A percentile compares a stretch with the other conserved stretches of the same genome.
These are phyloP conservation scores for Pseudozyma pruni DNA, from an alignment of 1,284 basidiomycete genomes.

Conservation along the genomic window DNA sequence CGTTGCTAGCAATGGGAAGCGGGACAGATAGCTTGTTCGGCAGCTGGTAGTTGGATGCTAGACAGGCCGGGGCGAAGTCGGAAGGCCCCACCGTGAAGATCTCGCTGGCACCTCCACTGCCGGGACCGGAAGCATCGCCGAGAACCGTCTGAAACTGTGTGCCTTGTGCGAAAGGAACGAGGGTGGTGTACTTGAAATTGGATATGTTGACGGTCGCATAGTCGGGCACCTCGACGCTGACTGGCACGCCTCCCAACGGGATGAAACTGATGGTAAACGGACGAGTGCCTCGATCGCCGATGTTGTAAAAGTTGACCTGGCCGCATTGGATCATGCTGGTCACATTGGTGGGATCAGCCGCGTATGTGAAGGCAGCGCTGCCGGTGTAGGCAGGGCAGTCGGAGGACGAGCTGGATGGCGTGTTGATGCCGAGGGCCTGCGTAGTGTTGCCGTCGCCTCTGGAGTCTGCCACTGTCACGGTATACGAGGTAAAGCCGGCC, in stretches of 20 bases:
- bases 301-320: slow-evolving; percentile 50
- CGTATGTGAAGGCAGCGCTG: slow-evolving; percentile 37
- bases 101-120: slow-evolving; percentile 43
- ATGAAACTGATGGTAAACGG: slow-evolving; percentile 54
- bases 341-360: slow-evolving; percentile 37
- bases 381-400: slow-evolving; percentile 42
- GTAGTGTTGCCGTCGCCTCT: slow-evolving; percentile 52
- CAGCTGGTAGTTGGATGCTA: slow-evolving; percentile 15
- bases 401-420: slow-evolving; percentile 15
- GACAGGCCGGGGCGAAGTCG: slow-evolving; percentile 15
- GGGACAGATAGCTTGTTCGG: slow-evolving; percentile 14
- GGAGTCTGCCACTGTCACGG: slow-evolving; percentile 42
- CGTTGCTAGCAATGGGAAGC: slow-evolving; percentile 27
- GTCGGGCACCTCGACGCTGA: slow-evolving; percentile 44
- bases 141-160: slow-evolving; percentile 51
- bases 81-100: slow-evolving; percentile 41
- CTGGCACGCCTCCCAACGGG: slow-evolving; percentile 37
- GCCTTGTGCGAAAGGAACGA: slow-evolving; percentile 42
- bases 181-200: slow-evolving; percentile 34
- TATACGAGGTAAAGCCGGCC: slow-evolving; percentile 34
- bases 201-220: slow-evolving; percentile 33
- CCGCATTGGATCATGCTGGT: slow-evolving; percentile 46
- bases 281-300: slow-evolving; percentile 41
- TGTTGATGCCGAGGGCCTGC: slow-evolving; percentile 25
- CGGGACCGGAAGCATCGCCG: slow-evolving; percentile 47